phyloP scores from a whole-genome alignment of 2,329 filamentous ascomycete species.

The Knoxdaviesia capensis region DNA sequence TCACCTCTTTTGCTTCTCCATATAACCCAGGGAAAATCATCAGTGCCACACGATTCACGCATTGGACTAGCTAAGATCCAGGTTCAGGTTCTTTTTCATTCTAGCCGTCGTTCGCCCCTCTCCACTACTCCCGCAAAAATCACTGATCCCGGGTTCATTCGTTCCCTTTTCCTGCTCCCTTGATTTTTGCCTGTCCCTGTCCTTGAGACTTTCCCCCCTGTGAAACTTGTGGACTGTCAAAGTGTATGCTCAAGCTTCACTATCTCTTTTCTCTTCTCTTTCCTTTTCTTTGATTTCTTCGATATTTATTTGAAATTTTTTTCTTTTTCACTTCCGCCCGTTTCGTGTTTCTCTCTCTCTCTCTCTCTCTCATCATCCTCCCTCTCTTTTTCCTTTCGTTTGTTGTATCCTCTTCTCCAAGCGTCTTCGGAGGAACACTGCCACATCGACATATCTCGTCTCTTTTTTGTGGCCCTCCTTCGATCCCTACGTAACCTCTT shows the following conservation, averaged over 20 bases:
- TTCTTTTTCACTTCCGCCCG: background rate
- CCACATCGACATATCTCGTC: background rate
- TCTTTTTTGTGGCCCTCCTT: background rate
- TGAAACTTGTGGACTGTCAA: background rate
- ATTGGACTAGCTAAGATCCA: no score
- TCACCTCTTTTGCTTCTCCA: no score
- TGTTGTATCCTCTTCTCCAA: background rate
- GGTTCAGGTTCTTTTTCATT: no score
- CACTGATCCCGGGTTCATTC: background rate
- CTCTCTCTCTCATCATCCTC: background rate
- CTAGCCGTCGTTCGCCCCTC: background rate
- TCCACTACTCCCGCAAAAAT: background rate
- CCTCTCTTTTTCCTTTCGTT: background rate
- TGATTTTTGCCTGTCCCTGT: background rate
- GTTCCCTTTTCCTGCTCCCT: conserved; percentile 2
- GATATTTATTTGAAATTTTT: background rate
- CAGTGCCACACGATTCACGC: no score
- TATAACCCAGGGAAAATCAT: no score
- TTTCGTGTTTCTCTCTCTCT: background rate
- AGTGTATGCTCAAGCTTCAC: background rate
- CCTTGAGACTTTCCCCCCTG: background rate
- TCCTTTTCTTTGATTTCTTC: background rate
- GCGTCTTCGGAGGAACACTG: background rate
- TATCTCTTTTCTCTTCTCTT: background rate
- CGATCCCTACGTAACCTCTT: background rate